A percentile compares a stretch with the other conserved stretches of the same genome.
phyloP scores from a whole-genome alignment of 345 rosid genomes.

The Schrenkiella parvula region DNA sequence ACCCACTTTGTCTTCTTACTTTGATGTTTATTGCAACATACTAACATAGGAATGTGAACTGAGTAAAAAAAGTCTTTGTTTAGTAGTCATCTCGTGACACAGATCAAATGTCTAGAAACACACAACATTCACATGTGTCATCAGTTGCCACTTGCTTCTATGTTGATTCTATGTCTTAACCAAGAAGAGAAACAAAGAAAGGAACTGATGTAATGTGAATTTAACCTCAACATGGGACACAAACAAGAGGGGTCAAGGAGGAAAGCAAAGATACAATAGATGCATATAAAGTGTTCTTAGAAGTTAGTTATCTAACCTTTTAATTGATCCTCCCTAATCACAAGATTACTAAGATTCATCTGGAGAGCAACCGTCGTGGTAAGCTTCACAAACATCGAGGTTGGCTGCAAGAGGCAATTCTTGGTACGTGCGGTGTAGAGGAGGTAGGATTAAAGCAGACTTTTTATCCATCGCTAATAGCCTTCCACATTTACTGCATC shows the following conservation, averaged over 20 bases:
- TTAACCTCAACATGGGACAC: slow-evolving; percentile 2
- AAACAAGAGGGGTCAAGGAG: not conserved
- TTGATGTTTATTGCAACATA: slow-evolving; percentile 15
- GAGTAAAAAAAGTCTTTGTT: not conserved
- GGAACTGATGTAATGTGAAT: not conserved
- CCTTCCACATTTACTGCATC: slow-evolving; percentile 66
- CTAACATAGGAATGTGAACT: not conserved
- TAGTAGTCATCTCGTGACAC: slow-evolving; percentile 8
- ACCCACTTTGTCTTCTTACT: slow-evolving; percentile 27
- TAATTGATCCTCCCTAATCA: not conserved
- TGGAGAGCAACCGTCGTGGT: slow-evolving; percentile 51
- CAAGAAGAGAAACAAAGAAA: not conserved
- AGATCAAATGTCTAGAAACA: not conserved
- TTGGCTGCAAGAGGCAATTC: slow-evolving; percentile 26
- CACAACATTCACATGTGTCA: slow-evolving; percentile 17
- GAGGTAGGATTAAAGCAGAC: slow-evolving; percentile 57
- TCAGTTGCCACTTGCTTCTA: slow-evolving; percentile 4
- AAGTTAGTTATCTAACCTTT: not conserved
- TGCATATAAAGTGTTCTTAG: not conserved
- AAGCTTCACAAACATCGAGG: slow-evolving; percentile 37
- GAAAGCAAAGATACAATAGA: not conserved
- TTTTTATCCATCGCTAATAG: slow-evolving; percentile 68
- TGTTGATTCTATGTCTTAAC: not conserved
- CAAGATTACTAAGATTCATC: slow-evolving; percentile 31
- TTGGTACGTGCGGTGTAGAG: slow-evolving; percentile 45